These are phyloP conservation scores for Citrus sinensis DNA, from an alignment of 345 rosid species.

Conservation along the genomic window DVS_A1.0 CM039166.1:20108501-20109000, in stretches of 20 bases:
- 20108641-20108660: neutral
- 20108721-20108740: neutral
- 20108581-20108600: neutral
- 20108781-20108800: neutral
- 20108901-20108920: no score
- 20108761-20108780: neutral
- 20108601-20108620: neutral
- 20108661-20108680: neutral
- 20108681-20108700: neutral
- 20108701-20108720: neutral
- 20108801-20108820: no score
- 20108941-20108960: no score
- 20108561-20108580: neutral
- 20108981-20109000: fast-evolving
- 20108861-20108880: no score
- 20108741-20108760: neutral
- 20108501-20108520: no score
- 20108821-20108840: no score
- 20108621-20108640: slow-evolving; percentile 28
- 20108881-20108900: fast-evolving
- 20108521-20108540: no score
- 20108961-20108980: no score
- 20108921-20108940: fast-evolving
- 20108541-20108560: no score
- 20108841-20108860: no score